Evolutionary conservation across 371 early-diverging fungal species (phyloP).

Genomic region (Zychaea mexicana): DNA sequence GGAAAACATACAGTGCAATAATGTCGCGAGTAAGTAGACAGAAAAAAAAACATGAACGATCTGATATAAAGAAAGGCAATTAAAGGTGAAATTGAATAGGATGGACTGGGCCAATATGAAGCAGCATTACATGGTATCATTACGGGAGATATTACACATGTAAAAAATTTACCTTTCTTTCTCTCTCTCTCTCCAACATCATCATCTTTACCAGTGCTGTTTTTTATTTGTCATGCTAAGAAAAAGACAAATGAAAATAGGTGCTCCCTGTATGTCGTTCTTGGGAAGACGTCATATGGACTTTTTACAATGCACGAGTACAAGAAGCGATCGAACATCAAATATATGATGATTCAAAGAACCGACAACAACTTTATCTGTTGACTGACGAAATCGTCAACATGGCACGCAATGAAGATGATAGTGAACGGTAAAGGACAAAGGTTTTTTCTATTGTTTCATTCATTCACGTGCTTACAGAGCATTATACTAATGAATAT

Average conservation of each 20-base stretch:
- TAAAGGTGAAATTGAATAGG: background rate
- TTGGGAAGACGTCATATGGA: conserved; percentile 45
- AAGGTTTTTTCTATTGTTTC: background rate
- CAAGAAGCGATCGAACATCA: conserved; percentile 14
- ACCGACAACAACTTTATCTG: conserved; percentile 12
- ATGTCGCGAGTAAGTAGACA: background rate
- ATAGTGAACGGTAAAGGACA: background rate
- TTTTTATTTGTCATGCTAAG: no score
- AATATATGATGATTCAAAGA: conserved; percentile 8
- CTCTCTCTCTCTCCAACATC: background rate
- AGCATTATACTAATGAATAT: no score
- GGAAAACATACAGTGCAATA: background rate
- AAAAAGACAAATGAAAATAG: background rate
- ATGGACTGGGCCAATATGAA: conserved; percentile 5
- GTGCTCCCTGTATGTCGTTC: conserved; percentile 23
- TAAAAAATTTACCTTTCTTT: background rate
- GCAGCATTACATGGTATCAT: conserved; percentile 7
- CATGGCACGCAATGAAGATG: background rate
- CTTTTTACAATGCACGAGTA: conserved; percentile 23
- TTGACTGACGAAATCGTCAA: background rate
- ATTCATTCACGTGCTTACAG: background rate
- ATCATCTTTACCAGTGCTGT: no score
- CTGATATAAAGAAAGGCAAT: no score
- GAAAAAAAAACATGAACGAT: background rate
- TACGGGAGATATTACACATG: background rate